Conservation (phyloP, 2,329 filamentous ascomycete species). For the Claviceps fusiformis region DNA sequence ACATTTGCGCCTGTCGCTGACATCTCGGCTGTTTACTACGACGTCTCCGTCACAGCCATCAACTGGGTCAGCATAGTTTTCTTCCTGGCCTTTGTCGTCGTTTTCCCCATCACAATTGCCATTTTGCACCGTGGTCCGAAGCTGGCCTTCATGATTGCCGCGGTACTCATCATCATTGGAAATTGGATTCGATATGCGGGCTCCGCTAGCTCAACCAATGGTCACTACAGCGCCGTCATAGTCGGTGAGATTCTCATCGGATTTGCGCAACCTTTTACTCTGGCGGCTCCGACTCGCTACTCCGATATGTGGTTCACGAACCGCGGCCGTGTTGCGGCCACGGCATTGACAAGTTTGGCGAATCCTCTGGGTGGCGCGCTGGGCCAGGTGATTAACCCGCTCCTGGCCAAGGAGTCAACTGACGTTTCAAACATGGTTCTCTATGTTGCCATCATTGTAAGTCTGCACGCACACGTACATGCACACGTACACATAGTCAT, state of each 20-base stretch:
- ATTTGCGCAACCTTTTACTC: constrained; percentile 80
- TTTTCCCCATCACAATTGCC: constrained; percentile 61
- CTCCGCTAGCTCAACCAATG: constrained; percentile 36
- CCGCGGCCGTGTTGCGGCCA: constrained; percentile 70
- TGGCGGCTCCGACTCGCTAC: constrained; percentile 79
- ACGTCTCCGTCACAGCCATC: constrained; percentile 58
- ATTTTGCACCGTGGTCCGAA: constrained; percentile 71
- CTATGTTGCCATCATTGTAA: constrained; percentile 69
- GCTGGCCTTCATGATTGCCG: constrained; percentile 59
- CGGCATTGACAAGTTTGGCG: constrained; percentile 69
- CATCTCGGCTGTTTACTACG: constrained; percentile 61
- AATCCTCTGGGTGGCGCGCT: constrained; percentile 85
- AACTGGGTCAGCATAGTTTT: constrained; percentile 91
- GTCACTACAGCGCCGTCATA: constrained; percentile 66
- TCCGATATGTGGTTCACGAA: constrained; percentile 92
- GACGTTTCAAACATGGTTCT: constrained; percentile 74
- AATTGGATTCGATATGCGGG: constrained; percentile 89
- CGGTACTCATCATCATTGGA: constrained; percentile 60
- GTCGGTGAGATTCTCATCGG: constrained; percentile 85
- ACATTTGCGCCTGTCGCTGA: constrained; percentile 76
- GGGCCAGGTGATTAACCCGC: constrained; percentile 74
- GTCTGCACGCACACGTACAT: constrained; percentile 15
- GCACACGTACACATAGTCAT: background rate
- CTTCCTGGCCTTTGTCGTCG: constrained; percentile 66
- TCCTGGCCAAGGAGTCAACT: constrained; percentile 48